phyloP scores from a whole-genome alignment of 805 yeast species.

The Yarrowia divulgata region DNA sequence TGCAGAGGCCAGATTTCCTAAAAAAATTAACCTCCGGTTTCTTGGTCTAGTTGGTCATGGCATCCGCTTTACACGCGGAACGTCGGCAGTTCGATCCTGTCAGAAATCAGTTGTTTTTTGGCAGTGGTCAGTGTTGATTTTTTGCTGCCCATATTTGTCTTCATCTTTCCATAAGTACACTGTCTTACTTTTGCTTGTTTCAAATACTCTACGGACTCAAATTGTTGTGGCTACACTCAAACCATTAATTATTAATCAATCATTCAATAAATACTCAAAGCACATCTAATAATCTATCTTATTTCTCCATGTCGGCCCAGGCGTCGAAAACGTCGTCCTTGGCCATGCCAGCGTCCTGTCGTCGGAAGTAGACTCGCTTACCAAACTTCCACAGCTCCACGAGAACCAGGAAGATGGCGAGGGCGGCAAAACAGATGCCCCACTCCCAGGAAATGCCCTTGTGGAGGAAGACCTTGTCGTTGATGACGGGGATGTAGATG shows the following conservation, averaged over 20 bases:
- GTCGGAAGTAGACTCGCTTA: constrained; percentile 64
- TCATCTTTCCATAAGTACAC: too few relatives aligned
- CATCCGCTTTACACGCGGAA: too few relatives aligned
- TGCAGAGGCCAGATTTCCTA: too few relatives aligned
- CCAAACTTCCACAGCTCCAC: constrained; percentile 71
- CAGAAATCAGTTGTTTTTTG: too few relatives aligned
- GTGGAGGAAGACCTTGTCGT: constrained; percentile 76
- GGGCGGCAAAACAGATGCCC: constrained; percentile 72
- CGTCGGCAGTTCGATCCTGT: too few relatives aligned
- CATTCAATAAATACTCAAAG: constrained; percentile 26
- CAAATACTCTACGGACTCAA: too few relatives aligned
- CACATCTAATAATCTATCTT: constrained; percentile 19
- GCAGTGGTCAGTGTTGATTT: too few relatives aligned
- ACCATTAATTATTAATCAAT: neutral
- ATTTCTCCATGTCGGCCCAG: constrained; percentile 26
- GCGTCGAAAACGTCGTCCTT: constrained; percentile 30
- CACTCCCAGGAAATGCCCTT: constrained; percentile 76
- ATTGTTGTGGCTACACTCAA: too few relatives aligned
- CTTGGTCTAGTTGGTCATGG: too few relatives aligned
- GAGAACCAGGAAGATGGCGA: constrained; percentile 64
- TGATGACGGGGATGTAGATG: constrained; percentile 85
- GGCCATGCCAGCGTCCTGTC: neutral
- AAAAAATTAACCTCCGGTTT: too few relatives aligned
- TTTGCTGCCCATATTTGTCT: too few relatives aligned
- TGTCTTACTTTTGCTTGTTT: too few relatives aligned